Evolutionary conservation across 345 rosid species (phyloP).

Genomic region (Populus nigra): DNA sequence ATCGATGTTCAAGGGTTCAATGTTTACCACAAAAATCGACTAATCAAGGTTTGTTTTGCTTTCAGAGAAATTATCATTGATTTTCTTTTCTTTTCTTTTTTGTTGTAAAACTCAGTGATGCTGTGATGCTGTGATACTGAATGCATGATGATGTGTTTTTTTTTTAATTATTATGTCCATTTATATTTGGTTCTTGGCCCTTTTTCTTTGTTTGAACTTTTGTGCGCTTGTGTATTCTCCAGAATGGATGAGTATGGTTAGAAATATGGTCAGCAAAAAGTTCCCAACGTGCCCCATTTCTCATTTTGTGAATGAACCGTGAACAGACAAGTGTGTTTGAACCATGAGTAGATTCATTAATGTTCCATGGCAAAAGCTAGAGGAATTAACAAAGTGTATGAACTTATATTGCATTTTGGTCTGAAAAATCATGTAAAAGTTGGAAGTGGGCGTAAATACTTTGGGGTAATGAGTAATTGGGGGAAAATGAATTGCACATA

Average conservation of each 20-base stretch:
- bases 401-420: not conserved
- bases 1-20: conserved; percentile 93
- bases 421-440: not conserved
- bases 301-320: not conserved
- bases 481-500: not conserved
- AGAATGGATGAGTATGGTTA: not conserved
- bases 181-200: not conserved
- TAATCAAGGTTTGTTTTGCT: conserved; percentile 67
- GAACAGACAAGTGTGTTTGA: not conserved
- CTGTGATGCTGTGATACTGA: not conserved
- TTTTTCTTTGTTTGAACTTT: not conserved
- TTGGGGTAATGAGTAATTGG: not conserved
- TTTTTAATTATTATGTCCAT: not conserved
- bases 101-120: not conserved
- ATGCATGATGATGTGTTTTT: not conserved
- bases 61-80: not conserved
- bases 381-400: not conserved
- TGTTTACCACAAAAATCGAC: conserved; percentile 93
- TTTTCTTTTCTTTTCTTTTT: too few species aligned
- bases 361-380: not conserved
- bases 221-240: not conserved
- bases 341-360: not conserved
- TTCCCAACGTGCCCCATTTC: not conserved
- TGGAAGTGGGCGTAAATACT: not conserved
- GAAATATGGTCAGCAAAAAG: not conserved